Percentiles rank a stretch among this genome's conserved stretches.
Conservation (phyloP, 2,329 filamentous ascomycete genomes). For the Ophiocordyceps robertsii region DNA sequence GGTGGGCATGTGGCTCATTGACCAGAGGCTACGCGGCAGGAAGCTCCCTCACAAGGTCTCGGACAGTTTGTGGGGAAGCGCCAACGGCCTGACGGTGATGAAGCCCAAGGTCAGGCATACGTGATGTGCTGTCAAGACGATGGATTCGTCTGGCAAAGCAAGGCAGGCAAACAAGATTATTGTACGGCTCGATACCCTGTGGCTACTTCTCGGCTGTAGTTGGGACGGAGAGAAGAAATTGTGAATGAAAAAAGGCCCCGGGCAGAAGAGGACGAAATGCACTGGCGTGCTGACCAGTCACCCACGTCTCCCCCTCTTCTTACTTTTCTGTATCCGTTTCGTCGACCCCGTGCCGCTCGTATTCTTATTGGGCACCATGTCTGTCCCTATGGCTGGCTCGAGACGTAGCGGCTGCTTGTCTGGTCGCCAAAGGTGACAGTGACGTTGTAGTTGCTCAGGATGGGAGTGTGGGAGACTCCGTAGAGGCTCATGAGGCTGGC, state of each 20-base stretch:
- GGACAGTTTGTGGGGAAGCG: conserved; percentile 66
- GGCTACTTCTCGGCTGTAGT: too few species aligned
- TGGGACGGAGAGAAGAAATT: too few species aligned
- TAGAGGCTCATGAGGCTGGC: conserved; percentile 15
- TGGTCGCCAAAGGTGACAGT: conserved; percentile 11
- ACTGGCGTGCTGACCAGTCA: too few species aligned
- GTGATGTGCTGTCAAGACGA: neutral
- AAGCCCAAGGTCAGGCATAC: conserved; percentile 13
- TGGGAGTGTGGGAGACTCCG: conserved; percentile 9
- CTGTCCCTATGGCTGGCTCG: conserved; percentile 1
- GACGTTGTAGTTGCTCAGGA: conserved; percentile 12
- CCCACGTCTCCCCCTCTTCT: too few species aligned
- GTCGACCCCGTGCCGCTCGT: neutral
- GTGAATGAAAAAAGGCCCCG: too few species aligned
- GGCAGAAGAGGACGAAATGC: too few species aligned
- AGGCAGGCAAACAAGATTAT: neutral
- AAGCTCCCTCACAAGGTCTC: conserved; percentile 61
- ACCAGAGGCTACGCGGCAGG: conserved; percentile 65
- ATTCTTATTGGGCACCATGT: neutral
- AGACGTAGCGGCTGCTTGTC: conserved; percentile 10
- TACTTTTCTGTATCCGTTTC: neutral
- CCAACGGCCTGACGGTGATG: conserved; percentile 29
- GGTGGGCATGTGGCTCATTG: conserved; percentile 71
- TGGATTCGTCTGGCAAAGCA: neutral
- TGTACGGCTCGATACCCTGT: too few species aligned